Percentiles rank a stretch among this genome's conserved stretches.
phyloP scores from a whole-genome alignment of 371 early-diverging fungal species.

The Syncephalis fuscata region DNA sequence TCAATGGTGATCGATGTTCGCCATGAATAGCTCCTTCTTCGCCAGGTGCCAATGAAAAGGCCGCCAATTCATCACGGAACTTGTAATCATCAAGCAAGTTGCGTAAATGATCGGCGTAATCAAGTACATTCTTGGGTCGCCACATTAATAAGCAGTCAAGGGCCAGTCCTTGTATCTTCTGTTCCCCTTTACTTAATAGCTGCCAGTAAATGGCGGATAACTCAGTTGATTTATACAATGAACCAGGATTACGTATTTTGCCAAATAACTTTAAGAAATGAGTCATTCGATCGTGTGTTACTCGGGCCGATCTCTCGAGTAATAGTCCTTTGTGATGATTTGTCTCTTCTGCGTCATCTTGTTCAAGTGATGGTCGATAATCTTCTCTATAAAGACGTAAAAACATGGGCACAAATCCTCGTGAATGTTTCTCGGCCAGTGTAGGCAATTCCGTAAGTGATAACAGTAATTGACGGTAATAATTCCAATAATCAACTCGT shows the following conservation, averaged over 20 bases:
- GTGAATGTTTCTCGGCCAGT: constrained; percentile 52
- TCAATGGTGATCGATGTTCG: constrained; percentile 41
- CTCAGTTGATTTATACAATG: constrained; percentile 23
- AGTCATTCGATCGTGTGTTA: constrained; percentile 26
- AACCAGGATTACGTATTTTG: constrained; percentile 47
- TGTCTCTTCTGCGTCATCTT: constrained; percentile 16
- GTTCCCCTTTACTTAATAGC: constrained; percentile 65
- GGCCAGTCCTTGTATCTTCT: constrained; percentile 54
- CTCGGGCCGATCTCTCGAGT: constrained; percentile 19
- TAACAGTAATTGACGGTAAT: constrained; percentile 45
- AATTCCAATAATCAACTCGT: constrained; percentile 59
- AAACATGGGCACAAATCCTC: constrained; percentile 58
- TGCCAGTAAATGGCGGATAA: constrained; percentile 44
- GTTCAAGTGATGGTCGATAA: constrained; percentile 9
- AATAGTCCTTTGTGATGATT: constrained; percentile 15
- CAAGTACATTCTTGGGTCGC: constrained; percentile 42
- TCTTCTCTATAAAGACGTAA: constrained; percentile 22
- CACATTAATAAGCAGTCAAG: constrained; percentile 71
- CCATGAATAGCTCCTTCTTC: constrained; percentile 37
- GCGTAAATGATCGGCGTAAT: constrained; percentile 56
- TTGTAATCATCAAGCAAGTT: constrained; percentile 64
- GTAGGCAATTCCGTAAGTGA: constrained; percentile 42
- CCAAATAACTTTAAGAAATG: constrained; percentile 58
- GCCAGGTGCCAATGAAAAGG: constrained; percentile 40
- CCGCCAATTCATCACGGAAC: constrained; percentile 76